A percentile compares a stretch with the other conserved stretches of the same genome.
These are phyloP conservation scores for Musa balbisiana DNA, from an alignment of 202 grass and related monocot species.

Conservation along the genomic window DNA sequence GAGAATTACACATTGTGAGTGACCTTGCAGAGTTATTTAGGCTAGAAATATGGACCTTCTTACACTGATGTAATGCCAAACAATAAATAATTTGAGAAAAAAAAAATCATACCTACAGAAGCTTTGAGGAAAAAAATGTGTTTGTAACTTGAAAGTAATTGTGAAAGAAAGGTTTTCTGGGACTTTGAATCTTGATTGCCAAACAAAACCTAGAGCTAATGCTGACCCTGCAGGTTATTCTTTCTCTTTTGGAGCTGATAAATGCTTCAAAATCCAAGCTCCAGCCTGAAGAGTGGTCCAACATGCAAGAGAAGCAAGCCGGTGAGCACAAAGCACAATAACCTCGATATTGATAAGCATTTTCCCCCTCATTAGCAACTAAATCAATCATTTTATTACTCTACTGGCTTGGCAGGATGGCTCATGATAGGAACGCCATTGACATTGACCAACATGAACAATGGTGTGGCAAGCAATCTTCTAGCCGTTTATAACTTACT, in stretches of 20 bases:
- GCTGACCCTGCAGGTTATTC: constrained; percentile 43
- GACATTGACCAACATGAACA: constrained; percentile 21
- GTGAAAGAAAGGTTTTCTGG: neutral
- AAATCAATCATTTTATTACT: constrained; percentile 17
- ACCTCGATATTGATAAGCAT: neutral
- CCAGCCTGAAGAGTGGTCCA: constrained; percentile 54
- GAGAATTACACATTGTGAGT: too few species aligned
- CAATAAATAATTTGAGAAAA: too few species aligned
- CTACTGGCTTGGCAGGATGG: constrained; percentile 23
- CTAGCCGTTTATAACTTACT: constrained; percentile 32
- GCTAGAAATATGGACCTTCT: too few species aligned
- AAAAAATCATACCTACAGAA: too few species aligned
- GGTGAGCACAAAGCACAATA: constrained; percentile 22
- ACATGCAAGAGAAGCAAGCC: constrained; percentile 20
- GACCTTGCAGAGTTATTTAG: too few species aligned
- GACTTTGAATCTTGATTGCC: too few species aligned
- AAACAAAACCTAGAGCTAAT: neutral
- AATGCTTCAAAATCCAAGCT: constrained; percentile 50
- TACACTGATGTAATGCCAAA: too few species aligned
- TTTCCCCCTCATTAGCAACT: neutral
- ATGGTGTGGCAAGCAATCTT: constrained; percentile 18
- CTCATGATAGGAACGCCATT: constrained; percentile 6
- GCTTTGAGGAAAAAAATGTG: too few species aligned
- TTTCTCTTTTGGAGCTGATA: constrained; percentile 54
- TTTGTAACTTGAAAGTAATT: too few species aligned